Conservation (phyloP, 176 grass and related monocot genomes). For the Eleusine indica region DNA sequence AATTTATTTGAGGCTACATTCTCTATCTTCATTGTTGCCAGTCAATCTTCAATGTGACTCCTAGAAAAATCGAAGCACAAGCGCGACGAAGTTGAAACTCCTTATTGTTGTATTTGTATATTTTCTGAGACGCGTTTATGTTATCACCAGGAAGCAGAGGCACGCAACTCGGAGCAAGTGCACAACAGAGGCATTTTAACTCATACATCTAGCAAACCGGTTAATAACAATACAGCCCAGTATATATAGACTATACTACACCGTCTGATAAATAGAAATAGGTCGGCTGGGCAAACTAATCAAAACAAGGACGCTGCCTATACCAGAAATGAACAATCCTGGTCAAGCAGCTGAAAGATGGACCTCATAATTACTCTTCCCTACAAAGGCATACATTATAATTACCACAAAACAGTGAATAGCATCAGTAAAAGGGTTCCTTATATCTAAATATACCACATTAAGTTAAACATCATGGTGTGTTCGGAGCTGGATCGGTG, state of each 20-base stretch:
- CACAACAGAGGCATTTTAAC: conserved; percentile 17
- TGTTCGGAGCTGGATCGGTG: conserved; percentile 49
- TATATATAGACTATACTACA: conserved; percentile 44
- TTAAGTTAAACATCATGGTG: conserved; percentile 64
- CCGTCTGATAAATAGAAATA: conserved; percentile 27
- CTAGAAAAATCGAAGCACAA: too few relatives aligned
- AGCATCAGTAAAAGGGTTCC: conserved; percentile 29
- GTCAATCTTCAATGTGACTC: too few relatives aligned
- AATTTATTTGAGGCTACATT: too few relatives aligned
- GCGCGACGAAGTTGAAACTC: too few relatives aligned
- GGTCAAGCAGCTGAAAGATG: conserved; percentile 9
- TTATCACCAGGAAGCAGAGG: too few relatives aligned
- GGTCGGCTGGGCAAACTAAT: conserved; percentile 21
- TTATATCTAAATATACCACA: conserved; percentile 62
- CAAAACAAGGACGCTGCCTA: conserved; percentile 37
- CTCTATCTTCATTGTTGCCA: too few relatives aligned
- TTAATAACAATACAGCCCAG: conserved; percentile 43
- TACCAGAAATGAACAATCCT: conserved; percentile 33
- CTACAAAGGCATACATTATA: conserved; percentile 58
- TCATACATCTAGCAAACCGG: conserved; percentile 34
- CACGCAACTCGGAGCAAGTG: neutral
- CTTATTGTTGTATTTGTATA: too few relatives aligned
- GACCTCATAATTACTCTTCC: conserved; percentile 40
- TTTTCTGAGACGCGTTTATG: too few relatives aligned
- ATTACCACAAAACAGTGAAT: conserved; percentile 54